Evolutionary conservation across 495 filamentous ascomycete species (phyloP).

Genomic region (Neurospora sp.): DNA sequence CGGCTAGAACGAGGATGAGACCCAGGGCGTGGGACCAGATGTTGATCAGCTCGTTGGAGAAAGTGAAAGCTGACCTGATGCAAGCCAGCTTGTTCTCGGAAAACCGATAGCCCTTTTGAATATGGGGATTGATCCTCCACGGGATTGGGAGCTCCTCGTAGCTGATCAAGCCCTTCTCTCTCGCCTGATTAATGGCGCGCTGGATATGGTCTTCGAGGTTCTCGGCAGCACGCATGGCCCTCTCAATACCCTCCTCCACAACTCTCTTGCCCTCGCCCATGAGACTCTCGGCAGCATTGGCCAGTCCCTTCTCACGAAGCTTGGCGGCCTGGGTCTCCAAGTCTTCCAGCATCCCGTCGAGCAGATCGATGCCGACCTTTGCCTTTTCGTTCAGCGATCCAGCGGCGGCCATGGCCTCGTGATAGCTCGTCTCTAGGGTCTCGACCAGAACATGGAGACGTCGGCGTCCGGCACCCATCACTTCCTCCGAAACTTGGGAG

Average conservation of each 20-base stretch:
- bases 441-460: conserved; percentile 85
- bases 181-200: conserved; percentile 63
- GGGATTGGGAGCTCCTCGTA: conserved; percentile 87
- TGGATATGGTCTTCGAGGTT: conserved; percentile 71
- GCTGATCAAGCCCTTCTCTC: conserved; percentile 70
- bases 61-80: conserved; percentile 65
- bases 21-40: conserved; percentile 96
- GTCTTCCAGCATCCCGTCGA: conserved; percentile 74
- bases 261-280: conserved; percentile 61
- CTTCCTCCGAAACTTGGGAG: conserved; percentile 79
- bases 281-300: conserved; percentile 59
- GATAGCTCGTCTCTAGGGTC: conserved; percentile 83
- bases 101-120: conserved; percentile 85
- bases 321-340: conserved; percentile 72
- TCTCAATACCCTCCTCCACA: conserved; percentile 76
- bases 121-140: conserved; percentile 93
- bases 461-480: conserved; percentile 77
- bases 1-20: conserved; percentile 70
- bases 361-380: conserved; percentile 71
- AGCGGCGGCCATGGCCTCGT: conserved; percentile 74
- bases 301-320: conserved; percentile 44
- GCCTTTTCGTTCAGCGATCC: conserved; percentile 88
- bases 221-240: conserved; percentile 67
- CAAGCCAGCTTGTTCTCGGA: conserved; percentile 79
- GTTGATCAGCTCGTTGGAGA: conserved; percentile 92